phyloP scores from a whole-genome alignment of 1,284 basidiomycete genomes.

The Golubevia pallescens region DNA sequence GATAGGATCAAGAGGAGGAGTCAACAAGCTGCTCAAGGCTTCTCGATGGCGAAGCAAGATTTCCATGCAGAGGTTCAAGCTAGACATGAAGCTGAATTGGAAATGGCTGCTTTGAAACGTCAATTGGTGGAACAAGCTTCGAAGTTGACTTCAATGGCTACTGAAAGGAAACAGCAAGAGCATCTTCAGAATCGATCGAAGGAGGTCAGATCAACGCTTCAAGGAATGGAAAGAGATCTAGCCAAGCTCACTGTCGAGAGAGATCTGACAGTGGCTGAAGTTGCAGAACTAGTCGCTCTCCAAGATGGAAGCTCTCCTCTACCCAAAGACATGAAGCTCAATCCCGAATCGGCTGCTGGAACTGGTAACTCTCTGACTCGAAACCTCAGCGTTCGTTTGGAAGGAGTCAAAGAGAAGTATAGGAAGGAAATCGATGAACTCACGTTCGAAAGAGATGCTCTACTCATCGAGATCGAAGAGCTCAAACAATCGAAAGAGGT shows the following conservation, averaged over 20 bases:
- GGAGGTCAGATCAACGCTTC: slow-evolving; percentile 78
- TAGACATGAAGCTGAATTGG: slow-evolving; percentile 86
- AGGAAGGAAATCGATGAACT: slow-evolving; percentile 83
- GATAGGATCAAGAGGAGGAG: slow-evolving; percentile 86
- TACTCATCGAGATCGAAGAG: slow-evolving; percentile 83
- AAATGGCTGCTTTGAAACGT: slow-evolving; percentile 82
- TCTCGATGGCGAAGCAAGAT: slow-evolving; percentile 88
- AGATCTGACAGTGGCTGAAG: slow-evolving; percentile 87
- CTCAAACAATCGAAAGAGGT: slow-evolving; percentile 84
- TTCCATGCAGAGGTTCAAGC: slow-evolving; percentile 87
- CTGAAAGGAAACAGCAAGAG: slow-evolving; percentile 74
- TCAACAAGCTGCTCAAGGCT: slow-evolving; percentile 87
- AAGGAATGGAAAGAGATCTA: slow-evolving; percentile 81
- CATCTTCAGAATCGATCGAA: slow-evolving; percentile 78
- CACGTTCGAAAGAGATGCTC: slow-evolving; percentile 77
- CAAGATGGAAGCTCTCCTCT: slow-evolving; percentile 68
- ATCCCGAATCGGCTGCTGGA: slow-evolving; percentile 8
- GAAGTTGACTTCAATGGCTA: slow-evolving; percentile 80
- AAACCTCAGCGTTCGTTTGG: slow-evolving; percentile 83
- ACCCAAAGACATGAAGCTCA: slow-evolving; percentile 1
- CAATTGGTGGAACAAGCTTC: slow-evolving; percentile 88
- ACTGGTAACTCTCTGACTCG: slow-evolving; percentile 69
- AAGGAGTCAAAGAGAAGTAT: slow-evolving; percentile 85
- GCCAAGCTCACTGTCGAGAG: slow-evolving; percentile 86
- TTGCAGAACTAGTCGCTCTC: slow-evolving; percentile 81